Percentiles rank a stretch among this genome's conserved stretches.
Conservation (phyloP, 805 yeast genomes). For the Phaffomyces antillensis region DNA sequence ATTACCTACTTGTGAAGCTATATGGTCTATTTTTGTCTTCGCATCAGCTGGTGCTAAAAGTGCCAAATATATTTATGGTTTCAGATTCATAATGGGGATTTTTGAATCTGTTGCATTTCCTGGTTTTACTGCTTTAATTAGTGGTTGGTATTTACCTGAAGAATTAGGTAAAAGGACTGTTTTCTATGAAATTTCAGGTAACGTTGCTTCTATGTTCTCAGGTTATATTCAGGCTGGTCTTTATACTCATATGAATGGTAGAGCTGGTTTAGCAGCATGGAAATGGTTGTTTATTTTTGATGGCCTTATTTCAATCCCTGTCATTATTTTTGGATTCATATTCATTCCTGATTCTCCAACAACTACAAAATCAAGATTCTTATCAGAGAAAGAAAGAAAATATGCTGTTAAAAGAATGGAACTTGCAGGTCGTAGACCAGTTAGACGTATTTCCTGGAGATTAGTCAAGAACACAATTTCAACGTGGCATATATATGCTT, state of each 20-base stretch:
- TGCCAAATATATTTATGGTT: slow-evolving; percentile 34
- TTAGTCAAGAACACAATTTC: slow-evolving; percentile 6
- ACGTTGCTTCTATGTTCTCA: slow-evolving; percentile 40
- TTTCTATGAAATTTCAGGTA: slow-evolving; percentile 37
- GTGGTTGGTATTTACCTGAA: slow-evolving; percentile 34
- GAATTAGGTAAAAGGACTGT: slow-evolving; percentile 40
- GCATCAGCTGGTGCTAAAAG: slow-evolving; percentile 32
- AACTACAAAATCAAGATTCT: slow-evolving; percentile 8
- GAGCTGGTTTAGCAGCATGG: slow-evolving; percentile 37
- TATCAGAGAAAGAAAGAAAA: slow-evolving; percentile 4
- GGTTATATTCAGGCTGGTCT: slow-evolving; percentile 45
- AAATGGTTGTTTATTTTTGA: slow-evolving; percentile 37
- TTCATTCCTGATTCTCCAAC: slow-evolving; percentile 37
- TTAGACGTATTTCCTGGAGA: slow-evolving; percentile 1
- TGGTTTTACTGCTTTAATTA: slow-evolving; percentile 26
- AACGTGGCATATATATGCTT: slow-evolving; percentile 12
- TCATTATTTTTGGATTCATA: slow-evolving; percentile 31
- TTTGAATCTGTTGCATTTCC: slow-evolving; percentile 41
- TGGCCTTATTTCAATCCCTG: slow-evolving; percentile 27
- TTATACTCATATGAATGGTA: slow-evolving; percentile 31
- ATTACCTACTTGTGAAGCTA: slow-evolving; percentile 42
- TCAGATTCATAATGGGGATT: slow-evolving; percentile 42
- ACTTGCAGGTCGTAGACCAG: slow-evolving; percentile 10
- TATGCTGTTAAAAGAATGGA: slow-evolving; percentile 11
- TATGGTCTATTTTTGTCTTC: slow-evolving; percentile 59